phyloP scores from a whole-genome alignment of 192 early-diverging fungal genomes.

The Polychytrium aggregatum region DNA sequence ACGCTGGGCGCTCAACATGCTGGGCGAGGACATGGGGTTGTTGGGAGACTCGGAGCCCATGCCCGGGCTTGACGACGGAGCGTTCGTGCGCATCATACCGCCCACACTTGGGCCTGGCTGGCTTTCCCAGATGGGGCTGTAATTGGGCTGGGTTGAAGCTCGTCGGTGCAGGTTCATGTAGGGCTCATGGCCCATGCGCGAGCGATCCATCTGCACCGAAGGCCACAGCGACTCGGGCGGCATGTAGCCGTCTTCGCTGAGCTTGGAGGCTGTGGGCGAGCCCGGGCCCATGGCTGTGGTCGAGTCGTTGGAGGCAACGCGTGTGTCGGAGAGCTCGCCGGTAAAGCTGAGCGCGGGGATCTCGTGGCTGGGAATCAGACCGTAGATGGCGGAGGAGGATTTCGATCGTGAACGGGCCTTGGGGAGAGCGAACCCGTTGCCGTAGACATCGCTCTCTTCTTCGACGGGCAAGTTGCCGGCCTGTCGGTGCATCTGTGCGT shows the following conservation, averaged over 20 bases:
- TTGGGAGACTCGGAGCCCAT: too few species aligned
- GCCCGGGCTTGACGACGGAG: too few species aligned
- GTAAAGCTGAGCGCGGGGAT: constrained; percentile 4
- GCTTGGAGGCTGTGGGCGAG: too few species aligned
- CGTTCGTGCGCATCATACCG: too few species aligned
- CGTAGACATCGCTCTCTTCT: constrained; percentile 36
- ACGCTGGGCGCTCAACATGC: too few species aligned
- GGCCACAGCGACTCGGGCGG: constrained; percentile 33
- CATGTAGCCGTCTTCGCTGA: constrained; percentile 17
- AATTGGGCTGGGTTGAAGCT: constrained; percentile 38
- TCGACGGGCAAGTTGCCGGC: constrained; percentile 35
- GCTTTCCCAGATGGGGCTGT: constrained; percentile 33
- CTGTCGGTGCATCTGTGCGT: constrained; percentile 22
- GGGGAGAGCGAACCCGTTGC: constrained; percentile 16
- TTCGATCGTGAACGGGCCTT: constrained; percentile 46
- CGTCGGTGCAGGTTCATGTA: constrained; percentile 41
- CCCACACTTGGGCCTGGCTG: too few species aligned
- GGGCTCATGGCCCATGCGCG: constrained; percentile 11
- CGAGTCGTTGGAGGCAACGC: too few species aligned
- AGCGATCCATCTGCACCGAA: too few species aligned
- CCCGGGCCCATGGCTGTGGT: too few species aligned
- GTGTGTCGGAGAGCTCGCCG: too few species aligned
- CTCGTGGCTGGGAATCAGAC: constrained; percentile 38
- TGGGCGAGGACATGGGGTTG: too few species aligned
- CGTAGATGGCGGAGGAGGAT: constrained; percentile 57